These are phyloP conservation scores for Seminavis robusta DNA, from an alignment of 108 stramenopile genomes.

Conservation along the genomic window DNA sequence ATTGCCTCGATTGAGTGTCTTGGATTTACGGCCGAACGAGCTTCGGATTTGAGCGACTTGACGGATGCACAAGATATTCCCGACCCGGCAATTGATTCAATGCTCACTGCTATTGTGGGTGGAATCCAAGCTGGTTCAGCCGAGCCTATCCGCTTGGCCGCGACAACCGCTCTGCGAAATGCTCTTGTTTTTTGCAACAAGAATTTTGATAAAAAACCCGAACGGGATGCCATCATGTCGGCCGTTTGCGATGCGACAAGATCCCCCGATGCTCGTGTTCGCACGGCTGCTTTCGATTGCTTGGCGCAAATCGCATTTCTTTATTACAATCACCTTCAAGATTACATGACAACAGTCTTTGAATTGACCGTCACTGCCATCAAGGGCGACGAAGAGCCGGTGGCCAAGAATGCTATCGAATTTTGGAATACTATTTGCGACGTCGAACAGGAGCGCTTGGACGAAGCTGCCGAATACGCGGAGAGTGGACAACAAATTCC, in stretches of 20 bases:
- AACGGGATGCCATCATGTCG: constrained; percentile 93
- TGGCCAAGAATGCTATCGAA: constrained; percentile 89
- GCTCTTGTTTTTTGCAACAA: constrained; percentile 84
- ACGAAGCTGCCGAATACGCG: constrained; percentile 50
- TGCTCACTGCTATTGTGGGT: constrained; percentile 96
- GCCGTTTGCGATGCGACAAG: constrained; percentile 93
- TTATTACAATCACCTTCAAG: constrained; percentile 91
- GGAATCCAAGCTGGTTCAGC: constrained; percentile 84
- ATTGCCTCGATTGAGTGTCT: constrained; percentile 90
- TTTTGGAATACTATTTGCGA: constrained; percentile 94
- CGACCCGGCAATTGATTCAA: constrained; percentile 82
- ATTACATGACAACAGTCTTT: constrained; percentile 91
- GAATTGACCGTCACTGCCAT: constrained; percentile 87
- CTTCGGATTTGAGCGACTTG: constrained; percentile 40
- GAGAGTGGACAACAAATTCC: constrained; percentile 38
- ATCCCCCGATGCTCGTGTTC: constrained; percentile 58
- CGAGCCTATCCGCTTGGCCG: constrained; percentile 81
- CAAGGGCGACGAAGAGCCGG: constrained; percentile 75
- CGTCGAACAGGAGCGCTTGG: constrained; percentile 83
- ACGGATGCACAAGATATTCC: constrained; percentile 37
- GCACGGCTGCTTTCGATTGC: constrained; percentile 88
- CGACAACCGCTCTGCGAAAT: constrained; percentile 86
- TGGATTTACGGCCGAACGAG: constrained; percentile 92
- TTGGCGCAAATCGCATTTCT: constrained; percentile 82
- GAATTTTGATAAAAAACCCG: constrained; percentile 89